Percentiles rank a stretch among this genome's conserved stretches.
These are phyloP conservation scores for Tricholoma matsutake DNA, from an alignment of 768 basidiomycete species.

Conservation along the genomic window DNA sequence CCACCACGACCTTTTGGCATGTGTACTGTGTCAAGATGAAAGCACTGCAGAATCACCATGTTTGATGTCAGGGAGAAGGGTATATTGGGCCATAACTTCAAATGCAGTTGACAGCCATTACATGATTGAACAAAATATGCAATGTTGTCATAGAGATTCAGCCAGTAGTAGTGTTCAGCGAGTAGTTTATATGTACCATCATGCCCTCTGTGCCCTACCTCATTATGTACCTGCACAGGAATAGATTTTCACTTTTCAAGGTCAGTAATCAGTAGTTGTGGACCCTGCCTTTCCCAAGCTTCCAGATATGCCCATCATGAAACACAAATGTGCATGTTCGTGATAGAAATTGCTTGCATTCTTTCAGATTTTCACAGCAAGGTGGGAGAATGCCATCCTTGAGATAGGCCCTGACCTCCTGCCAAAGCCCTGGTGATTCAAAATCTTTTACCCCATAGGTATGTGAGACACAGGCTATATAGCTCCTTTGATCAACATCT, in stretches of 20 bases:
- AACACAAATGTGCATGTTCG: slow-evolving; percentile 14
- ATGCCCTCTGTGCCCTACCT: too few relatives aligned
- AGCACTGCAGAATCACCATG: slow-evolving; percentile 16
- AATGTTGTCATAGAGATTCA: slow-evolving; percentile 28
- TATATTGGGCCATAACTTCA: slow-evolving; percentile 14
- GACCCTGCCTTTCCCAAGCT: slow-evolving; percentile 11
- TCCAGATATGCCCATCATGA: slow-evolving; percentile 18
- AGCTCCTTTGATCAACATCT: background rate
- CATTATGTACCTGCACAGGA: too few relatives aligned
- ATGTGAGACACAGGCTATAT: background rate
- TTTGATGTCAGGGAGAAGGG: slow-evolving; percentile 18
- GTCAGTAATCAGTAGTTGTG: slow-evolving; percentile 23
- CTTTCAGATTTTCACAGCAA: background rate
- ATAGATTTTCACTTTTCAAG: too few relatives aligned
- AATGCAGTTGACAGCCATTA: slow-evolving; percentile 27
- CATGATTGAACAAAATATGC: slow-evolving; percentile 29
- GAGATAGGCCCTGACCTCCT: slow-evolving; percentile 8
- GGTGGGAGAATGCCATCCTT: background rate
- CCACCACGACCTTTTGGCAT: slow-evolving; percentile 21
- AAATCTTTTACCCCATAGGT: slow-evolving; percentile 10
- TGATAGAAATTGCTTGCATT: background rate
- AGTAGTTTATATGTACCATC: too few relatives aligned
- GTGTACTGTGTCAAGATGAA: slow-evolving; percentile 26
- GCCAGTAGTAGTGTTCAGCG: too few relatives aligned
- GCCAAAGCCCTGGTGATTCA: slow-evolving; percentile 7